These are phyloP conservation scores for Fusarium udum DNA, from an alignment of 2,329 filamentous ascomycete species.

Conservation along the genomic window DNA sequence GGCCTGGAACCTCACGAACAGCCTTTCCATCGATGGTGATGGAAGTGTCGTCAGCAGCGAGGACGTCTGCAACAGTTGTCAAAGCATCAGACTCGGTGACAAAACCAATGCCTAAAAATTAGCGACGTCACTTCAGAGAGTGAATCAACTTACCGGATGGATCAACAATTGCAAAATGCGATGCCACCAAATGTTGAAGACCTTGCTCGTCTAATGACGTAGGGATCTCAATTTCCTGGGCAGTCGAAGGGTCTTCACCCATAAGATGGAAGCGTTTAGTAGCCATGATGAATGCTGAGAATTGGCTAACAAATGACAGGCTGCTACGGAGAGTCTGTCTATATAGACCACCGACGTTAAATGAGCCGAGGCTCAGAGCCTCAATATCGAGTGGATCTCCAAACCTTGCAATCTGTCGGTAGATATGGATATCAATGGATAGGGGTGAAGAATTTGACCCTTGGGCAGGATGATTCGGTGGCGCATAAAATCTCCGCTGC, in stretches of 20 bases:
- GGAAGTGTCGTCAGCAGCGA: slow-evolving; percentile 48
- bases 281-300: slow-evolving; percentile 43
- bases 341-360: slow-evolving; percentile 17
- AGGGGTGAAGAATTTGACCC: slow-evolving; percentile 20
- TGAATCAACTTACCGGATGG: slow-evolving; percentile 46
- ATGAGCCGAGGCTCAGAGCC: slow-evolving; percentile 17
- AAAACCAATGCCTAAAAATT: slow-evolving; percentile 51
- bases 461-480: slow-evolving; percentile 11
- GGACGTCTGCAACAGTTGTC: slow-evolving; percentile 48
- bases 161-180: slow-evolving; percentile 56
- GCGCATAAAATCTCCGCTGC: slow-evolving; percentile 14
- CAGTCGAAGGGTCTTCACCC: slow-evolving; percentile 51
- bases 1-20: slow-evolving; percentile 61
- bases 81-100: slow-evolving; percentile 45
- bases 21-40: slow-evolving; percentile 60
- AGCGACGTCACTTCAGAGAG: neutral
- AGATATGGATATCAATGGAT: slow-evolving; percentile 4
- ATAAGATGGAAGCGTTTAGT: slow-evolving; percentile 54
- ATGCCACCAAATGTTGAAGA: slow-evolving; percentile 52
- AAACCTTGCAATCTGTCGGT: slow-evolving; percentile 17
- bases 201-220: slow-evolving; percentile 48
- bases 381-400: neutral
- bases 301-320: neutral
- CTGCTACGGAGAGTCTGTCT: slow-evolving; percentile 1
- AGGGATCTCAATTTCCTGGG: slow-evolving; percentile 51